phyloP scores from a whole-genome alignment of 2,329 filamentous ascomycete species.

The Rutstroemia sp. region DNA sequence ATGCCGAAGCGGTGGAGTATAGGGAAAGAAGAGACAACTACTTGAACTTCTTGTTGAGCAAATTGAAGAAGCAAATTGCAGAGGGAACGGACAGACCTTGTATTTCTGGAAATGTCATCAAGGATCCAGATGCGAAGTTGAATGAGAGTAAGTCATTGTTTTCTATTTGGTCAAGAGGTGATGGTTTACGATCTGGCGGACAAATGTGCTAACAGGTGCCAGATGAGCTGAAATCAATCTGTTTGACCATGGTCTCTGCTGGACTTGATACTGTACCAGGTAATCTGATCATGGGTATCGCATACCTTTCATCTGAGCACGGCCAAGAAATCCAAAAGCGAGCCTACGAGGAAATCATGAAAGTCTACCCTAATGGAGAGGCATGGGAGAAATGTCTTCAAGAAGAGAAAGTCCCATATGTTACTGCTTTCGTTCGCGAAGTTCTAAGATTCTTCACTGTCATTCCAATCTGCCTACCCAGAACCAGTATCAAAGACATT shows the following conservation, averaged over 20 bases:
- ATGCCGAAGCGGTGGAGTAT: constrained; percentile 55
- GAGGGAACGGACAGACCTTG: constrained; percentile 60
- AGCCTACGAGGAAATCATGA: constrained; percentile 62
- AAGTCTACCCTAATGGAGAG: constrained; percentile 63
- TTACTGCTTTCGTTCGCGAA: constrained; percentile 74
- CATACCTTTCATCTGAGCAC: constrained; percentile 59
- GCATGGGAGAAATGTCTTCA: constrained; percentile 68
- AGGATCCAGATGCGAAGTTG: constrained; percentile 54
- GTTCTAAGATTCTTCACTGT: constrained; percentile 72
- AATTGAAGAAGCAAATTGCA: constrained; percentile 52
- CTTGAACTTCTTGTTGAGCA: constrained; percentile 49
- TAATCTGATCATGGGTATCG: constrained; percentile 73
- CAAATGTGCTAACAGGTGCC: constrained; percentile 32
- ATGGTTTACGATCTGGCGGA: constrained; percentile 13
- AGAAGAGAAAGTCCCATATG: constrained; percentile 70
- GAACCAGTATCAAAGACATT: constrained; percentile 66
- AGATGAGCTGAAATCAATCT: constrained; percentile 75
- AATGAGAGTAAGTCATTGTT: constrained; percentile 45
- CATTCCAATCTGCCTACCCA: constrained; percentile 69
- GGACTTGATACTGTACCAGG: constrained; percentile 76
- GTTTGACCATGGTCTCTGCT: constrained; percentile 73
- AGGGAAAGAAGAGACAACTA: constrained; percentile 62
- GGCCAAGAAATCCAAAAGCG: constrained; percentile 64
- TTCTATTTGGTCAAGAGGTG: not conserved
- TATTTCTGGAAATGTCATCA: constrained; percentile 60